Evolutionary conservation across 2,329 filamentous ascomycete species (phyloP), one percentile per base, ranked within the genome.

Genomic region (Escovopsis sp.): DNA sequence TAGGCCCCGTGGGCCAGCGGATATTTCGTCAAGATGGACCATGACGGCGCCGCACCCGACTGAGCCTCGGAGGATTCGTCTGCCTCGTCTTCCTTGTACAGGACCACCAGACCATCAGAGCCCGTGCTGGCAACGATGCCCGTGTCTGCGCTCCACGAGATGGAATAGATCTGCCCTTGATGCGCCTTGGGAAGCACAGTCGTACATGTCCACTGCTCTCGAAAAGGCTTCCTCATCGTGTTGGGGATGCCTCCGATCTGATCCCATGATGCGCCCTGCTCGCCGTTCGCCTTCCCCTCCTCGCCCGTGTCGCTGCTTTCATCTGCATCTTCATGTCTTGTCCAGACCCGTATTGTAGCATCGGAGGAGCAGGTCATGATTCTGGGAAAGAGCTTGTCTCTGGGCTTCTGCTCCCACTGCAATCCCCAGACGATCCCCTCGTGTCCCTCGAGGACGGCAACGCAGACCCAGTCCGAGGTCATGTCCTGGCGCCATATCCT

Each of bases 381-480:
- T 25, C 90, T 64, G 1, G 70, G 69, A 46, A 72, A 72, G 17
- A 49, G 51, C 28, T 53, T 54, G 14, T 55, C 54, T 6, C 50
- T 49, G 9, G 60, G 58, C 21, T 49, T 55, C 5, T 51, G 60
- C 64, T 72, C 82, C 72, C 67, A 86, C 57, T 87, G 77, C 12
- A 94, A 54, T 44, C 76, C 81, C 90, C 90, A 98, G 10, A 96
- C 87, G 3, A 90, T 98, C 2, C 79, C 82, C 19, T 61, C 63
- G 52, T 96, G 88, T 1, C 82, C 86, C 45, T 79, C 73, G 18
- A 96, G 63, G 31, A 86, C 72, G 9, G 80, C 72, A 19, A 94
- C 81, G 51, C 88, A 93, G 10, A 80, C 80, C 90, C 90, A 98
- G 54, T 96, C 88, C 25, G 69, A 70, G 50, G 94, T 88, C 26